Conservation (phyloP, 164 flowering plant genomes). For the Magnolia changhungtana region DNA sequence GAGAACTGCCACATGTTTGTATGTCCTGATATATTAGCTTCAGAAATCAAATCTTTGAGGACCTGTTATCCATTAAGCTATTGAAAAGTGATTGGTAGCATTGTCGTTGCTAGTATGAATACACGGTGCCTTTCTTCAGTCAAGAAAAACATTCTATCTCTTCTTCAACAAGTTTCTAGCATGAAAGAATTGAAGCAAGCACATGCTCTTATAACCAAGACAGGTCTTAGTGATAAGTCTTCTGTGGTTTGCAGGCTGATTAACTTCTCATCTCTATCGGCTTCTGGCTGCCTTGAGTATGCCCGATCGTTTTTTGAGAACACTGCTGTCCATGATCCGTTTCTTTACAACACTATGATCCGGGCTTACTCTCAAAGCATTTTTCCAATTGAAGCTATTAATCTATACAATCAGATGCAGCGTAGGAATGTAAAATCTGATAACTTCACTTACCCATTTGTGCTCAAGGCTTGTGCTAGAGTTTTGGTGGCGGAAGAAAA, state of each 20-base stretch:
- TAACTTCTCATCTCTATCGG: conserved; percentile 28
- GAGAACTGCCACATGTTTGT: neutral
- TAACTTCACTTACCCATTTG: conserved; percentile 38
- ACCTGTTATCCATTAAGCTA: neutral
- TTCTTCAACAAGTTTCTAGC: conserved; percentile 24
- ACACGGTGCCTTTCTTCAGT: neutral
- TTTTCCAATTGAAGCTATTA: conserved; percentile 35
- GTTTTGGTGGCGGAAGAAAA: conserved; percentile 17
- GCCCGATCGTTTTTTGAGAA: conserved; percentile 34
- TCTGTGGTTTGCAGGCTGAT: conserved; percentile 24
- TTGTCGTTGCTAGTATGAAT: neutral
- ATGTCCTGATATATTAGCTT: neutral
- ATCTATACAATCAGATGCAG: conserved; percentile 37
- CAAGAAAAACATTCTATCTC: conserved; percentile 8
- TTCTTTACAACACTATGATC: conserved; percentile 43
- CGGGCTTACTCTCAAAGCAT: conserved; percentile 39
- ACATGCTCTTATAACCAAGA: conserved; percentile 35
- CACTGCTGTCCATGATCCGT: conserved; percentile 24
- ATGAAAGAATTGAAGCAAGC: conserved; percentile 29
- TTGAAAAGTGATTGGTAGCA: neutral
- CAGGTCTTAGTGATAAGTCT: conserved; percentile 26
- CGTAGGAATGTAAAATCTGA: conserved; percentile 23
- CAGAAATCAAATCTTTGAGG: neutral
- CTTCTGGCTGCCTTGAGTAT: conserved; percentile 32
- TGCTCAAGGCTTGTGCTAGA: conserved; percentile 44